phyloP scores from a whole-genome alignment of 148 eudicot genomes.

The Chenopodium album region DNA sequence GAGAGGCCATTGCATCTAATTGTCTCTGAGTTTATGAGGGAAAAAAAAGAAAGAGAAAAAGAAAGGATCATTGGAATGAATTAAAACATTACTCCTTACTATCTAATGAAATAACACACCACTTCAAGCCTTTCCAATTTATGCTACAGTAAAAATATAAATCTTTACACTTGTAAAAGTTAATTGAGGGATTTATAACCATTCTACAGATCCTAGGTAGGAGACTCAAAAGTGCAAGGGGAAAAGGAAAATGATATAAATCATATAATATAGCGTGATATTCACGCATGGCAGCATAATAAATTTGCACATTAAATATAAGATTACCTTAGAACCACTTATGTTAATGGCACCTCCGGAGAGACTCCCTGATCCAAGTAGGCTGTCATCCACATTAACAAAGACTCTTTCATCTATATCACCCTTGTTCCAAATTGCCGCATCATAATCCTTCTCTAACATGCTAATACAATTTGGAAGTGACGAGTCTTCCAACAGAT shows the following conservation, averaged over 20 bases:
- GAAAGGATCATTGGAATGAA: not conserved
- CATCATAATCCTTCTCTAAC: slow-evolving; percentile 78
- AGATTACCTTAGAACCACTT: slow-evolving; percentile 65
- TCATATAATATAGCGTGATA: not conserved
- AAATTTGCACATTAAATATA: not conserved
- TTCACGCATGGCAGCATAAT: not conserved
- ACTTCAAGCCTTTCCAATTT: not conserved
- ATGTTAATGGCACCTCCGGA: slow-evolving; percentile 74
- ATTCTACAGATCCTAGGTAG: no score
- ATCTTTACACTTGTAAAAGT: no score
- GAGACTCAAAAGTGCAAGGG: not conserved
- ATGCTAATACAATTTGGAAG: slow-evolving; percentile 50
- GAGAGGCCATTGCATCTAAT: slow-evolving; percentile 65
- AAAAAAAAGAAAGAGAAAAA: slow-evolving; percentile 22
- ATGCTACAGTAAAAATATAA: no score
- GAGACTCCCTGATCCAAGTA: slow-evolving; percentile 86
- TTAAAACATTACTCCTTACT: not conserved
- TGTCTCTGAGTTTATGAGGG: slow-evolving; percentile 44
- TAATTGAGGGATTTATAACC: no score
- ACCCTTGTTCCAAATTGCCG: slow-evolving; percentile 58
- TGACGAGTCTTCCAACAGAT: slow-evolving; percentile 63
- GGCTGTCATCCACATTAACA: slow-evolving; percentile 72
- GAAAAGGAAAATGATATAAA: not conserved
- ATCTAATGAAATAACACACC: not conserved
- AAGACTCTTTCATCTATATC: slow-evolving; percentile 91